Evolutionary conservation across 2,329 filamentous ascomycete genomes (phyloP).

Genomic region (Delphinella strobiligena): DNA sequence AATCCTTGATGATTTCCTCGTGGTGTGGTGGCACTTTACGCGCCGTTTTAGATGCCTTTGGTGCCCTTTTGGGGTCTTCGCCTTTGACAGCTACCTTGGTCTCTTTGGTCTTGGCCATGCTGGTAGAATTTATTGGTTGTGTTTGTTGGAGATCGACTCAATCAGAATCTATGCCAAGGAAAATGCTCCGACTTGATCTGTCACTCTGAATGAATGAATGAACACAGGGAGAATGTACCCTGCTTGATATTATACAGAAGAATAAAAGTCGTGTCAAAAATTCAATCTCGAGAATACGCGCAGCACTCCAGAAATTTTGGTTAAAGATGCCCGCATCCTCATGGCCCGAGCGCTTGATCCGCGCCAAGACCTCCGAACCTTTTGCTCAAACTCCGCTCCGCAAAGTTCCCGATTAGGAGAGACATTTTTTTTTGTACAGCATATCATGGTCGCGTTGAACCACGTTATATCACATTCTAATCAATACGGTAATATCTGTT

Average conservation of each 20-base stretch:
- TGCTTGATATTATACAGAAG: too few species aligned
- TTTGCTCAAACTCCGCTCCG: neutral
- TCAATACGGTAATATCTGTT: too few species aligned
- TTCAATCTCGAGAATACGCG: too few species aligned
- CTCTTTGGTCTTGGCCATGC: slow-evolving; percentile 23
- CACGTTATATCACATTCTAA: too few species aligned
- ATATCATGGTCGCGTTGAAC: too few species aligned
- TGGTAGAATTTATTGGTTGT: slow-evolving; percentile 1
- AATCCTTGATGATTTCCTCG: slow-evolving; percentile 21
- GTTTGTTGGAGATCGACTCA: too few species aligned
- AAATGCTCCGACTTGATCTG: too few species aligned
- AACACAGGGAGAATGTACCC: too few species aligned
- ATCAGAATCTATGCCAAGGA: too few species aligned
- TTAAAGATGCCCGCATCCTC: slow-evolving; percentile 14
- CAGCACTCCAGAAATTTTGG: slow-evolving; percentile 20
- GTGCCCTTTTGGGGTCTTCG: slow-evolving; percentile 17
- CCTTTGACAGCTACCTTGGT: slow-evolving; percentile 23
- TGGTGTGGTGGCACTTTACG: slow-evolving; percentile 14
- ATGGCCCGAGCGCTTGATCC: slow-evolving; percentile 14
- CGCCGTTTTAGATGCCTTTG: slow-evolving; percentile 13
- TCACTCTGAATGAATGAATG: too few species aligned
- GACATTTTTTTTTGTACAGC: neutral
- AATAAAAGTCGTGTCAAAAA: too few species aligned
- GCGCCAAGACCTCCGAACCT: neutral
- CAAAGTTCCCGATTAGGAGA: slow-evolving; percentile 5